Percentiles rank a stretch among this genome's conserved stretches.
Conservation (phyloP, 2,329 filamentous ascomycete species). For the Thielaviopsis populi region DNA sequence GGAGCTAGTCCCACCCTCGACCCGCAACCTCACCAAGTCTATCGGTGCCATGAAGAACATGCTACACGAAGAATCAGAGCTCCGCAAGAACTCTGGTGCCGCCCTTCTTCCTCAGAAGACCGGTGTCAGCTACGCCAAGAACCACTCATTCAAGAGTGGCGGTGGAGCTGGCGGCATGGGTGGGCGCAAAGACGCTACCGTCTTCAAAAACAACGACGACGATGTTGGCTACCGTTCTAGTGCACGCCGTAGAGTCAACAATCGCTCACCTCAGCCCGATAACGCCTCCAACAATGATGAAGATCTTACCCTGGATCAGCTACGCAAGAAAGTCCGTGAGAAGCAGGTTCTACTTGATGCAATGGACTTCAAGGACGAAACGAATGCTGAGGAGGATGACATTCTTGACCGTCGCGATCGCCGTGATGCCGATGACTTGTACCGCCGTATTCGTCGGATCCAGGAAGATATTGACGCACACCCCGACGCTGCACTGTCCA, state of each 20-base stretch:
- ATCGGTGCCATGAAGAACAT: conserved; percentile 86
- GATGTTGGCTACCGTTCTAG: conserved; percentile 86
- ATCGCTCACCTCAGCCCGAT: conserved; percentile 64
- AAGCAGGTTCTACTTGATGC: conserved; percentile 90
- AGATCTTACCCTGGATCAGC: conserved; percentile 70
- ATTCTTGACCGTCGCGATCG: conserved; percentile 79
- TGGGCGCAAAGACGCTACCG: conserved; percentile 80
- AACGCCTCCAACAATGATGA: conserved; percentile 47
- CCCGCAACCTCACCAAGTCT: conserved; percentile 80
- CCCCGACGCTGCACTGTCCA: conserved; percentile 54
- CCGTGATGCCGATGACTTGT: conserved; percentile 84
- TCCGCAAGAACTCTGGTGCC: conserved; percentile 75
- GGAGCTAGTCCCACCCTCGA: conserved; percentile 87
- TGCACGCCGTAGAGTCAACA: conserved; percentile 71
- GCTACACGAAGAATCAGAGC: conserved; percentile 77
- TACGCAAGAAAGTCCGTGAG: conserved; percentile 84
- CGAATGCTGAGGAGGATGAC: conserved; percentile 78
- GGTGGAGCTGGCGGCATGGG: conserved; percentile 40
- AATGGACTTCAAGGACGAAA: conserved; percentile 91
- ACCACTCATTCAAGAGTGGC: conserved; percentile 60
- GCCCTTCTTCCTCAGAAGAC: conserved; percentile 88
- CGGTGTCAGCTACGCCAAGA: conserved; percentile 96
- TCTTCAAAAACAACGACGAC: conserved; percentile 93
- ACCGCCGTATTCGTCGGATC: conserved; percentile 75
- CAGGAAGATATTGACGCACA: conserved; percentile 92